Conservation (phyloP, 163 green algal genomes). For the Smithsoniella earleae region DNA sequence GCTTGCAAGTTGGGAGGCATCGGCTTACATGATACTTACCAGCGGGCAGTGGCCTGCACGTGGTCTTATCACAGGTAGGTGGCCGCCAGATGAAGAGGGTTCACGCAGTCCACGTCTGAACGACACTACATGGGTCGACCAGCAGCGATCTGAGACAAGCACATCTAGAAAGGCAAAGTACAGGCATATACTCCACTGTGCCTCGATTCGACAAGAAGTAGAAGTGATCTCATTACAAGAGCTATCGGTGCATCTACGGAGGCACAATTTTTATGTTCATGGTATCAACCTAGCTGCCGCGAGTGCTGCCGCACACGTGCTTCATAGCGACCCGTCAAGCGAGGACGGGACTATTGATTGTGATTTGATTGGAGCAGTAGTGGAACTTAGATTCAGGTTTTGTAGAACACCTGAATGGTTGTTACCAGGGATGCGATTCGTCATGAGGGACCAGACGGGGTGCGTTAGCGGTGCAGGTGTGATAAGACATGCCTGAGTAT, state of each 20-base stretch:
- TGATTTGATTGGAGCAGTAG: conserved; percentile 8
- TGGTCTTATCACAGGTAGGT: conserved; percentile 57
- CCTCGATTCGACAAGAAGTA: neutral
- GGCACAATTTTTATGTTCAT: neutral
- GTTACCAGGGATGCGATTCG: conserved; percentile 7
- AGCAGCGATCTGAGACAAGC: no score
- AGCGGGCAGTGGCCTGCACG: conserved; percentile 64
- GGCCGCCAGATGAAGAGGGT: conserved; percentile 35
- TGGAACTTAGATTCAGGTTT: conserved; percentile 20
- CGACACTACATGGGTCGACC: no score
- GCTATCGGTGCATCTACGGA: neutral
- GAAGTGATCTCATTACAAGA: conserved; percentile 9
- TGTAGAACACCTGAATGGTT: neutral
- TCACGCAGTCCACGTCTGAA: no score
- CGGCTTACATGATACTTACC: conserved; percentile 60
- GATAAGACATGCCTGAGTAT: neutral
- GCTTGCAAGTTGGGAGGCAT: conserved; percentile 44
- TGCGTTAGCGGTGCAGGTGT: neutral
- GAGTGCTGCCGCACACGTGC: conserved; percentile 1
- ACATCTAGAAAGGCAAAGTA: neutral
- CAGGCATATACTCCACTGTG: conserved; percentile 19
- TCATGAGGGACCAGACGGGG: conserved; percentile 14
- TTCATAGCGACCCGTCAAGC: no score
- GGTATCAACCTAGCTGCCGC: conserved; percentile 1
- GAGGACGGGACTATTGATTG: neutral